Percentiles rank a stretch among this genome's conserved stretches.
phyloP scores from a whole-genome alignment of 2,329 filamentous ascomycete species.

The Aaosphaeria arxii region DNA sequence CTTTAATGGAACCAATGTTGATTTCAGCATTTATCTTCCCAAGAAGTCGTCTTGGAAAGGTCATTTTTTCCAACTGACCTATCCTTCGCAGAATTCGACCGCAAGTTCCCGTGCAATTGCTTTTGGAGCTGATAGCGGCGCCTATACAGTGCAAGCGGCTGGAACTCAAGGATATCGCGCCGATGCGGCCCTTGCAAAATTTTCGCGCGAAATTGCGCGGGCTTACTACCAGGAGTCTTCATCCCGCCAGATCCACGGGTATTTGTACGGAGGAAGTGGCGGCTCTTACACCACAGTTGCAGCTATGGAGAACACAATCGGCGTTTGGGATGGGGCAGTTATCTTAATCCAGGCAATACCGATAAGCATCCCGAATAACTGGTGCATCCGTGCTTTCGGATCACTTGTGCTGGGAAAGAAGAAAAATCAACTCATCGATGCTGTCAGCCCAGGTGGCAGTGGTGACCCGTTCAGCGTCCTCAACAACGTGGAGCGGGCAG shows the following conservation, averaged over 20 bases:
- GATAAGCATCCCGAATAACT: neutral
- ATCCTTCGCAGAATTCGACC: no score
- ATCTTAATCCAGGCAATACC: slow-evolving; percentile 3
- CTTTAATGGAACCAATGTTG: no score
- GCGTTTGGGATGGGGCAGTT: slow-evolving; percentile 4
- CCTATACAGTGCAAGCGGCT: no score
- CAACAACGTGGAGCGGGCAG: neutral
- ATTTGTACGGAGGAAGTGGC: slow-evolving; percentile 6
- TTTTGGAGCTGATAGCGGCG: no score
- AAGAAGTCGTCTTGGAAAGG: no score
- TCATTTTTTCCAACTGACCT: no score
- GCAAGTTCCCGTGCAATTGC: no score
- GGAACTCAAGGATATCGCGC: no score
- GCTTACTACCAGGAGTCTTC: no score
- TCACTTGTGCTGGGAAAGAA: slow-evolving; percentile 1
- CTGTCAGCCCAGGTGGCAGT: slow-evolving; percentile 4
- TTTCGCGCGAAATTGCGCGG: no score
- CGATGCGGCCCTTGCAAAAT: no score
- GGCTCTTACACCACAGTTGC: slow-evolving; percentile 2
- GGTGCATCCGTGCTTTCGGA: slow-evolving; percentile 1
- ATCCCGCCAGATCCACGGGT: neutral
- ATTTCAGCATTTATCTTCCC: no score
- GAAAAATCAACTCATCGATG: slow-evolving; percentile 1
- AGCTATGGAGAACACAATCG: slow-evolving; percentile 2
- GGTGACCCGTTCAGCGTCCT: slow-evolving; percentile 1